Percentiles rank a stretch among this genome's conserved stretches.
phyloP scores from a whole-genome alignment of 352 stramenopile species.

The Phytophthora melonis region DNA sequence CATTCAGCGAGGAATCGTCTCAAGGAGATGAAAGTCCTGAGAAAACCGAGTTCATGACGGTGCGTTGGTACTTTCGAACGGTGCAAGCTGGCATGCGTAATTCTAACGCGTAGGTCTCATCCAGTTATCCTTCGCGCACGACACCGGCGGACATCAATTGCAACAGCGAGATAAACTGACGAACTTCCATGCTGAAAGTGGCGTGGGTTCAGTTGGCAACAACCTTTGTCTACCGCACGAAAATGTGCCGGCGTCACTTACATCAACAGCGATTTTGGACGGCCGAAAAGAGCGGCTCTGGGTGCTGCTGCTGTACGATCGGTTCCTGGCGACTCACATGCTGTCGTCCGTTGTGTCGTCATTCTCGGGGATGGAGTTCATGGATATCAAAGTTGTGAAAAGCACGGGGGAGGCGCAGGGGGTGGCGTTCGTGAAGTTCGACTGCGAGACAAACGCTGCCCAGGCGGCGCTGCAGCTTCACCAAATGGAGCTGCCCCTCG shows the following conservation, averaged over 20 bases:
- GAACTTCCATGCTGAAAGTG: constrained; percentile 16
- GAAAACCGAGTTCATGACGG: constrained; percentile 60
- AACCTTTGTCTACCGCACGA: neutral
- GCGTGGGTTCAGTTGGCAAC: neutral
- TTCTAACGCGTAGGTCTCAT: neutral
- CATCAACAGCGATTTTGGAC: constrained; percentile 12
- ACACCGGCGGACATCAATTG: constrained; percentile 18
- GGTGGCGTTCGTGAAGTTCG: constrained; percentile 83
- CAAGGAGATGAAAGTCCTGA: constrained; percentile 45
- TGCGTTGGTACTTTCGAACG: constrained; percentile 22
- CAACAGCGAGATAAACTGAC: constrained; percentile 22
- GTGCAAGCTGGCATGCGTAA: neutral
- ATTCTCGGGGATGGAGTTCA: constrained; percentile 78
- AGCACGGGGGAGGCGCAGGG: constrained; percentile 72
- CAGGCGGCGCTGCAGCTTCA: constrained; percentile 66
- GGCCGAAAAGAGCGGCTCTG: constrained; percentile 52
- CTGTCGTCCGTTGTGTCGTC: constrained; percentile 70
- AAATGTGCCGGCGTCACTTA: constrained; percentile 1
- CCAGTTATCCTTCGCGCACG: constrained; percentile 63
- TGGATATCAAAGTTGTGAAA: constrained; percentile 83
- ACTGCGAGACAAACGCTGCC: constrained; percentile 51
- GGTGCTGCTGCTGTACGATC: constrained; percentile 80
- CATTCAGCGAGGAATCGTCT: constrained; percentile 54
- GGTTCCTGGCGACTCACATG: constrained; percentile 62
- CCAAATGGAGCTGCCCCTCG: constrained; percentile 62